phyloP scores from a whole-genome alignment of 2,329 filamentous ascomycete species.

The Emmonsiellopsis sp. region DNA sequence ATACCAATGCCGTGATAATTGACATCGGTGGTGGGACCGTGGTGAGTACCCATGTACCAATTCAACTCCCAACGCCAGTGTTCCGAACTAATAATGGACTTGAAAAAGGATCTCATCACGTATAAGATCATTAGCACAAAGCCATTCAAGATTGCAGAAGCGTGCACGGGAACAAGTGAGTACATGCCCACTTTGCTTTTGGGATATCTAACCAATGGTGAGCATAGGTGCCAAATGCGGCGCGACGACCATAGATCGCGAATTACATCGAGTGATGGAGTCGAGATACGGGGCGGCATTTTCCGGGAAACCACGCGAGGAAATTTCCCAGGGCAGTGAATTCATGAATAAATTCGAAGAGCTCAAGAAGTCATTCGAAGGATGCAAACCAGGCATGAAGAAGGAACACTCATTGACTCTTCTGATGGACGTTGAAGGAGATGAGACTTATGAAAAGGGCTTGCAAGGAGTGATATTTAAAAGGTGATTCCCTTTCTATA shows the following conservation, averaged over 20 bases:
- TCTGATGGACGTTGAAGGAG: conserved; percentile 3
- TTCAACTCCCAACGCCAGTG: background rate
- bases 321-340: conserved; percentile 14
- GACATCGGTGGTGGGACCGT: conserved; percentile 16
- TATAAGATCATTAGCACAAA: conserved; percentile 1
- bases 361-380: conserved; percentile 15
- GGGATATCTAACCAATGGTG: background rate
- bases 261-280: conserved; percentile 16
- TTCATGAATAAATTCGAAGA: conserved; percentile 22
- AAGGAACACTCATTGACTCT: background rate
- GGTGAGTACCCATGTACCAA: background rate
- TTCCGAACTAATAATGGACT: too few species aligned
- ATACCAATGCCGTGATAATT: conserved; percentile 7
- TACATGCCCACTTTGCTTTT: background rate
- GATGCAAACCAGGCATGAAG: background rate
- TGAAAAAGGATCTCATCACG: conserved; percentile 9
- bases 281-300: conserved; percentile 17
- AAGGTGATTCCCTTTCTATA: background rate
- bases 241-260: conserved; percentile 19
- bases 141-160: conserved; percentile 5
- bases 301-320: conserved; percentile 7
- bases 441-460: background rate
- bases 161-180: conserved; percentile 6
- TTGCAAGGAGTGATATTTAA: conserved; percentile 1
- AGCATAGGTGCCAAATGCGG: conserved; percentile 17